Percentiles rank a stretch among this genome's conserved stretches.
These are phyloP conservation scores for Triticum turgidum DNA, from an alignment of 176 grass and related monocot species.

Conservation along the genomic window DNA sequence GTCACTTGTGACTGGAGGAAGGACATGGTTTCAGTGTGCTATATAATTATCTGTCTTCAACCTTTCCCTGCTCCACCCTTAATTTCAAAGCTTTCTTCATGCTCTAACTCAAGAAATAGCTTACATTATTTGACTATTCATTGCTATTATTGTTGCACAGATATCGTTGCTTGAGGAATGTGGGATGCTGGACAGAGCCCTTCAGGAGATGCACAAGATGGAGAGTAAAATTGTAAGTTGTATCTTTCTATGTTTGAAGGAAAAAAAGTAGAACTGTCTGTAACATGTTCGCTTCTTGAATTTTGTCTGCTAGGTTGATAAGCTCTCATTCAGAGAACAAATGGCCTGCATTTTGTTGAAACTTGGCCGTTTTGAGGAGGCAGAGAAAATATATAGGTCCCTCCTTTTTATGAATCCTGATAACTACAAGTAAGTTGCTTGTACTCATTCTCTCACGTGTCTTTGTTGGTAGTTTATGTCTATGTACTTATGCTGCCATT, in stretches of 20 bases:
- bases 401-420: slow-evolving; percentile 99
- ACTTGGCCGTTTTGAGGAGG: slow-evolving; percentile 69
- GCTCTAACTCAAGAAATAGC: background rate
- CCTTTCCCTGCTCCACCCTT: background rate
- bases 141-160: slow-evolving; percentile 42
- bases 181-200: slow-evolving; percentile 72
- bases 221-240: slow-evolving; percentile 83
- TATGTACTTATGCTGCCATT: background rate
- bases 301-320: slow-evolving; percentile 79
- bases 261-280: background rate
- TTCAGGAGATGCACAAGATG: slow-evolving; percentile 89
- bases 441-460: background rate
- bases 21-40: background rate
- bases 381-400: slow-evolving; percentile 73
- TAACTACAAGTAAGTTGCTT: slow-evolving; percentile 76
- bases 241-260: slow-evolving; percentile 12
- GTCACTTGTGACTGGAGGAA: background rate
- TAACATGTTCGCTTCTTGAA: slow-evolving; percentile 22
- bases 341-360: slow-evolving; percentile 89
- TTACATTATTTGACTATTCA: slow-evolving; percentile 3
- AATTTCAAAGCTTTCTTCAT: background rate
- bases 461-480: background rate
- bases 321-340: slow-evolving; percentile 88
- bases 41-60: slow-evolving; percentile 10
- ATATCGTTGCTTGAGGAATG: slow-evolving; percentile 94